These are phyloP conservation scores for Ramaria sp. DNA, from an alignment of 768 basidiomycete genomes.

Conservation along the genomic window DNA sequence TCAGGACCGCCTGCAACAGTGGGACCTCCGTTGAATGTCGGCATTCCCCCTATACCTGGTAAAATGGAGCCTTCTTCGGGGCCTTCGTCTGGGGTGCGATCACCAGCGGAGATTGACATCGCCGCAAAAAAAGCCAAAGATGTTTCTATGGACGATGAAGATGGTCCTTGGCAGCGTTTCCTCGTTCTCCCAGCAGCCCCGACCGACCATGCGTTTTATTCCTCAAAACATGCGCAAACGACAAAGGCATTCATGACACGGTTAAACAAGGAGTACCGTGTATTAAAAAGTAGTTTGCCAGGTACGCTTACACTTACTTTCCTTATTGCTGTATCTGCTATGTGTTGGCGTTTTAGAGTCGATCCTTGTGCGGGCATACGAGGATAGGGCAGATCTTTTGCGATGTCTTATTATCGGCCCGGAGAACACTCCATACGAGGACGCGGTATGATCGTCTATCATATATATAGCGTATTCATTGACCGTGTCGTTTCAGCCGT, in stretches of 20 bases:
- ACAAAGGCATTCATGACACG: constrained; percentile 67
- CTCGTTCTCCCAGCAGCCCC: constrained; percentile 68
- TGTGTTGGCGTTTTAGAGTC: not conserved
- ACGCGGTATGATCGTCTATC: constrained; percentile 33
- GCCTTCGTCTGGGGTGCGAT: not conserved
- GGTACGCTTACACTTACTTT: constrained; percentile 34
- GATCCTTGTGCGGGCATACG: constrained; percentile 83
- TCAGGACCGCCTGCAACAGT: not conserved
- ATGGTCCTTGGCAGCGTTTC: constrained; percentile 69
- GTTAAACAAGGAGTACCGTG: constrained; percentile 76
- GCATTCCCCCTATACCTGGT: not conserved
- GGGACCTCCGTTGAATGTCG: not conserved
- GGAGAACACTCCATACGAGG: constrained; percentile 89
- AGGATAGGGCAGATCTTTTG: constrained; percentile 80
- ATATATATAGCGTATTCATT: not conserved
- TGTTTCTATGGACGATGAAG: constrained; percentile 17
- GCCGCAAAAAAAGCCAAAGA: constrained; percentile 7
- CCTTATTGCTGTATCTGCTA: not conserved
- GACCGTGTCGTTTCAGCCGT: constrained; percentile 32
- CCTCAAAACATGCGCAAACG: constrained; percentile 47
- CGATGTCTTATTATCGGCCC: constrained; percentile 87
- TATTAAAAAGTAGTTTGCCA: constrained; percentile 68
- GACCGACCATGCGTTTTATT: constrained; percentile 71
- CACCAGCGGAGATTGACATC: constrained; percentile 4
- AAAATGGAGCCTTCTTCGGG: not conserved